Evolutionary conservation across 2,329 filamentous ascomycete species (phyloP), one percentile per base, ranked within the genome.

Genomic region (Colletotrichum shisoi): DNA sequence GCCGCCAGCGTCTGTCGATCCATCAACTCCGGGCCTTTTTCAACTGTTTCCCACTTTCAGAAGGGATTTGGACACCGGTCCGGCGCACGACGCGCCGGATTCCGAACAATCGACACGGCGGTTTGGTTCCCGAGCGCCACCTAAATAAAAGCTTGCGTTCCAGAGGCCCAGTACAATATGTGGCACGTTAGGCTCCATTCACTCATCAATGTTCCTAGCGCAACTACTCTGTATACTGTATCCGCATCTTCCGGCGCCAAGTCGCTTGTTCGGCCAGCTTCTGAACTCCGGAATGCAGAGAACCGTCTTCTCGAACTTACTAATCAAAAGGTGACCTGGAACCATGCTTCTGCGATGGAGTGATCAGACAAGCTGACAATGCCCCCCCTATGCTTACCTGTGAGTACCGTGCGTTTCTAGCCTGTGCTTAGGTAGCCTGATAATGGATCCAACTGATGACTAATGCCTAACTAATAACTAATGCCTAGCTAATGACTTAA

Each of bases 241-340:
- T 37, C 24, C 51, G 49, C 34, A 39, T 39, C 42, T 8, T 51
- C 24, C 21, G 24, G 7, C 44, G 37, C 42, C 49, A 62, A 48
- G 49, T 31, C 44, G 44, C 39, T 52, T 39, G 61, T 56, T 59
- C 61, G 27, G 15, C n/a, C 37, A 39, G 31, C 17, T 46, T 27
- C 24, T 15, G 8, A 39, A 46, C 15, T n/a, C 54, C 11, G 37
- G 15, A 5, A 27, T 39, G 19, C 17, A 19, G 24, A 62, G 27
- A 56, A 48, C 11, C 42, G 17, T 44, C 15, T 56, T 39, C 42
- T 51, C 19, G 19, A 62, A 46, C 13, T 27, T 39, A 24, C 19
- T 52, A 21, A 17, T 51, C 44, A 27, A 49, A 49, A 61, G 24
- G 4, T 51, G 44, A 8, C 21, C 13, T 17, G 48, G 27, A 13